Base-by-base conservation (phyloP, 495 filamentous ascomycete species). In the Alectoria sarmentosa region DNA sequence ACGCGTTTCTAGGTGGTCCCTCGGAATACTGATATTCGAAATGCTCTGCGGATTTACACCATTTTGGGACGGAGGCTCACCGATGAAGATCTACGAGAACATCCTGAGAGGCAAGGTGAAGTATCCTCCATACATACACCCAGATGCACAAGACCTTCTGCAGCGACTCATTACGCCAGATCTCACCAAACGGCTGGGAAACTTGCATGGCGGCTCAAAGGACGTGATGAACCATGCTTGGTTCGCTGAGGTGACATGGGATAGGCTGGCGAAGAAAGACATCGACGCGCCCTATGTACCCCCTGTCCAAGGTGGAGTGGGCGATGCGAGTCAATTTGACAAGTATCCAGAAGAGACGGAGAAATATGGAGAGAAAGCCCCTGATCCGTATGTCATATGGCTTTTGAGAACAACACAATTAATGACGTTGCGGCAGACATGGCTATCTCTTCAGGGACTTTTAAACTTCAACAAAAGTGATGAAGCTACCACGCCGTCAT, bases 1-100 rank as follows among this genome's bases (percentile, higher is more conserved):
- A 74, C 66, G 26, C 9, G 13, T 36, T 62, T 52, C 32, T 52
- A 97, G 93, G 93, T 98, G 94, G 94, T 97, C 93, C 49, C 79
- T 98, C 54, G 94, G 94, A 48, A 98, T 98, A 76, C 80, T 98
- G 60, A 98, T 98, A 72, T 98, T 97, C 72, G 94, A 98, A 79
- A 98, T 98, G 94, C 87, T 98, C 26, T 97, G 93, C 73, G 94
- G 94, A 19, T 98, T 96, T 75, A 98, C 94, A 19, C 94, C 94
- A 5, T 98, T 98, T 78, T 98, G 92, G 92, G 94, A 98, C 74
- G 89, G 89, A 63, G 94, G 93, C 41, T 96, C 90, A 8, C 92
- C 94, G 3, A 96, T 98, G 82, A 97, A 96, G 78, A 98, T 98
- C 69, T 98, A 98, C 75, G 93, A 98, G 79, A 98, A 98, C 74